A percentile compares a stretch with the other conserved stretches of the same genome.
These are phyloP conservation scores for Periconia digitata DNA, from an alignment of 2,329 filamentous ascomycete species.

Conservation along the genomic window DNA sequence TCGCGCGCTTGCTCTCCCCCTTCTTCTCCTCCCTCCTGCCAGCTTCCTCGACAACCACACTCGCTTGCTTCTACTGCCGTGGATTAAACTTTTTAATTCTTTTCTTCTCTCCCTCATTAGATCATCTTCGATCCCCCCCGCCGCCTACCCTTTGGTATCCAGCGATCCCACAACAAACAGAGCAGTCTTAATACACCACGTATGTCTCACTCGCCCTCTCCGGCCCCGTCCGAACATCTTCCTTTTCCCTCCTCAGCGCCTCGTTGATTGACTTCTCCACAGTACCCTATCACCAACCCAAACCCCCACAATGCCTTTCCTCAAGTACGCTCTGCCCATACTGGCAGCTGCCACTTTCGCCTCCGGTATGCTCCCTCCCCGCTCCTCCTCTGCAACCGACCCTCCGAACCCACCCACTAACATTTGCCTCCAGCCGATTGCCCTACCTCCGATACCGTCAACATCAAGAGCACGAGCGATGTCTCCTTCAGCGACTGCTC, in stretches of 20 bases:
- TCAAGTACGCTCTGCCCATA: constrained; percentile 58
- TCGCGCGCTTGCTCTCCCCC: constrained; percentile 8
- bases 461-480: constrained; percentile 63
- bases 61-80: too few relatives aligned
- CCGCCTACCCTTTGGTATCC: constrained; percentile 24
- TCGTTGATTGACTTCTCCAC: not conserved
- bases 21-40: too few relatives aligned
- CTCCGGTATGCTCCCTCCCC: constrained; percentile 46
- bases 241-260: not conserved
- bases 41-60: too few relatives aligned
- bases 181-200: constrained; percentile 42
- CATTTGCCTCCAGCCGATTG: constrained; percentile 35
- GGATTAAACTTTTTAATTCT: too few relatives aligned
- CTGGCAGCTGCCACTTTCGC: constrained; percentile 57
- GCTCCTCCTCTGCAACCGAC: constrained; percentile 1
- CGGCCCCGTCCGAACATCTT: too few relatives aligned
- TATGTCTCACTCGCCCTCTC: constrained; percentile 18
- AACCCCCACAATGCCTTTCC: constrained; percentile 50
- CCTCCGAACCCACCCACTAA: constrained; percentile 16
- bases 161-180: too few relatives aligned
- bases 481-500: constrained; percentile 65
- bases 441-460: constrained; percentile 52
- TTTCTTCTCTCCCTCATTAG: constrained; percentile 43
- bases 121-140: constrained; percentile 30
- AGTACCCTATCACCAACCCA: not conserved